phyloP scores from a whole-genome alignment of 768 basidiomycete species.

The Trametes maxima region DNA sequence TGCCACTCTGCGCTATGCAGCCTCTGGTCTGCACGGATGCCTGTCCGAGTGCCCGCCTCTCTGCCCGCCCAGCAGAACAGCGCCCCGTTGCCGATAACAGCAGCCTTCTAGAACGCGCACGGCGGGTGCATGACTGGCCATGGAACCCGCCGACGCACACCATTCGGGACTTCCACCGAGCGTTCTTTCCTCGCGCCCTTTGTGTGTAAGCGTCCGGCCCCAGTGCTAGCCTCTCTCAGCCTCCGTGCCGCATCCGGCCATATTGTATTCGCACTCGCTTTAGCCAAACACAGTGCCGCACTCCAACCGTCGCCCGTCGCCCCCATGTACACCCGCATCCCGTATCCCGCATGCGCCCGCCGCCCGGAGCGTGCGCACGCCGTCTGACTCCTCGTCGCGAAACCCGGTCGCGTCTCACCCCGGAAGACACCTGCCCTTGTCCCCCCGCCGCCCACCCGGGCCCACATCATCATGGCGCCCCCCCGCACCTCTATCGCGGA shows the following conservation, averaged over 20 bases:
- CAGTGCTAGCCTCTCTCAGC: neutral
- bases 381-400: slow-evolving; percentile 4
- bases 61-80: no score
- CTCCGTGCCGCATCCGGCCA: slow-evolving; percentile 9
- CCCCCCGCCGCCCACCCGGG: neutral
- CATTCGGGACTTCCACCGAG: slow-evolving; percentile 14
- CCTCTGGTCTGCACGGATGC: slow-evolving; percentile 8
- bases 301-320: slow-evolving; percentile 1
- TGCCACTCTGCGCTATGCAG: neutral
- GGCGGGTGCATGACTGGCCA: slow-evolving; percentile 12
- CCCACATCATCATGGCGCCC: neutral
- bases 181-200: slow-evolving; percentile 12
- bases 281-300: neutral
- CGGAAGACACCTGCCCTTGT: neutral
- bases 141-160: slow-evolving; percentile 14
- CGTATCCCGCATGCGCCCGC: no score
- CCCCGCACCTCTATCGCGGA: slow-evolving; percentile 1
- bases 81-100: neutral
- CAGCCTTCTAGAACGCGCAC: slow-evolving; percentile 11
- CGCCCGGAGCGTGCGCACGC: neutral
- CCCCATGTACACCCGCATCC: slow-evolving; percentile 3
- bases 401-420: slow-evolving; percentile 17
- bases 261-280: slow-evolving; percentile 3
- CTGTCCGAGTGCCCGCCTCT: neutral
- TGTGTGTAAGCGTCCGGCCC: slow-evolving; percentile 14